These are phyloP conservation scores for Yamadazyma sp. DNA, from an alignment of 1,139 yeast species.

Conservation along the genomic window DNA sequence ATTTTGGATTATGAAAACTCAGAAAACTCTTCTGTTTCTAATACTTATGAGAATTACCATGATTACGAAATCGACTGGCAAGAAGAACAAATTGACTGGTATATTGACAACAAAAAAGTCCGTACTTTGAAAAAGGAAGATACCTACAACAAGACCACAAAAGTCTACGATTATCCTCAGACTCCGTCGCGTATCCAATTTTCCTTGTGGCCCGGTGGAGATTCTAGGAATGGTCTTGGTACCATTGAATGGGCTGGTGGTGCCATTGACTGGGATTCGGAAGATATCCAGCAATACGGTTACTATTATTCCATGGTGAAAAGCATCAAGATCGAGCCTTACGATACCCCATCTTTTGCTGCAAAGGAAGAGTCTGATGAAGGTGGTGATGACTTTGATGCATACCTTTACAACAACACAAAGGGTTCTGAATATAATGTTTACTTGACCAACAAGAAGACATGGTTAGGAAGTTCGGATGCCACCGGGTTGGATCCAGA, in stretches of 20 bases:
- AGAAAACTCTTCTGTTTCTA: constrained; percentile 41
- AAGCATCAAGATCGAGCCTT: constrained; percentile 61
- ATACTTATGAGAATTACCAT: constrained; percentile 71
- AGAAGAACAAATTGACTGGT: constrained; percentile 72
- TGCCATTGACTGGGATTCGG: constrained; percentile 73
- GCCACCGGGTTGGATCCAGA: constrained; percentile 69
- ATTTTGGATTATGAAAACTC: constrained; percentile 65
- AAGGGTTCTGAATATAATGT: constrained; percentile 48
- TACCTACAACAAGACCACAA: constrained; percentile 67
- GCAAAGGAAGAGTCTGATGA: constrained; percentile 22
- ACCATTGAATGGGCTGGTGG: constrained; percentile 97
- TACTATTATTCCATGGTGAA: constrained; percentile 71
- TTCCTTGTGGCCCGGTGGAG: constrained; percentile 94
- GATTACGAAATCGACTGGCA: constrained; percentile 82
- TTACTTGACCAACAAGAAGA: constrained; percentile 57
- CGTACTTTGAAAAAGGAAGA: constrained; percentile 66
- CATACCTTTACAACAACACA: constrained; percentile 58
- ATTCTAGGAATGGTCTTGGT: constrained; percentile 61
- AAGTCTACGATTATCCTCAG: constrained; percentile 72
- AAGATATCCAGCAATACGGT: constrained; percentile 71
- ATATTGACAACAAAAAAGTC: constrained; percentile 64
- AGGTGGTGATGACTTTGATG: constrained; percentile 29
- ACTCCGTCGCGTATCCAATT: constrained; percentile 86
- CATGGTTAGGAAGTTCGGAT: constrained; percentile 57
- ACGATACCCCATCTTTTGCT: constrained; percentile 61